Evolutionary conservation across 768 basidiomycete species (phyloP).

Genomic region (Lactarius tabidus): DNA sequence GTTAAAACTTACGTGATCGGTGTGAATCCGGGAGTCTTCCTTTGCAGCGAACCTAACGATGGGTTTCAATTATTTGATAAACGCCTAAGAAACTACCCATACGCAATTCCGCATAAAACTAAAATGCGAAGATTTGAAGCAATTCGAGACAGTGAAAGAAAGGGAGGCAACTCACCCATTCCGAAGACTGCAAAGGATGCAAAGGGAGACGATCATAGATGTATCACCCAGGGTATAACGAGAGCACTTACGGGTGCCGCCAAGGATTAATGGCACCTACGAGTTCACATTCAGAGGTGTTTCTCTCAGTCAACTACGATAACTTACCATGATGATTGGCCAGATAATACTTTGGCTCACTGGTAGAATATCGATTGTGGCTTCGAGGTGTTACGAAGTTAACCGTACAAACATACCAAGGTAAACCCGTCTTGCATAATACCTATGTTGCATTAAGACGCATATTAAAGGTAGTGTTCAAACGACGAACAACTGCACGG

Average conservation of each 20-base stretch:
- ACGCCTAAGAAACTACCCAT: not conserved
- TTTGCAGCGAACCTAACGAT: not conserved
- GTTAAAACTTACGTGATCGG: not conserved
- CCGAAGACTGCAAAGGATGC: not conserved
- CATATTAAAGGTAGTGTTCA: not conserved
- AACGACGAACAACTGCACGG: not conserved
- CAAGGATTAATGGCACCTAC: not conserved
- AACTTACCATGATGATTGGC: not conserved
- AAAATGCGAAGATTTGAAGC: not conserved
- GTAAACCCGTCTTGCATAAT: no score
- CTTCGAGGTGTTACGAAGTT: no score
- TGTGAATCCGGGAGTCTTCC: not conserved
- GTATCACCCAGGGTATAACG: not conserved
- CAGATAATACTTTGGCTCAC: not conserved
- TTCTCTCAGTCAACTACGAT: not conserved
- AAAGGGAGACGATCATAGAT: not conserved
- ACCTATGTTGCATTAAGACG: no score
- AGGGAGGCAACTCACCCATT: not conserved
- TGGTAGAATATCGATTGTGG: not conserved
- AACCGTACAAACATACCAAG: no score
- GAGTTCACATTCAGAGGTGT: not conserved
- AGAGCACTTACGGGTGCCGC: not conserved
- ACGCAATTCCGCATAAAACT: not conserved
- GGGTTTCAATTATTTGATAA: not conserved
- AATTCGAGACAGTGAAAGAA: not conserved